phyloP scores from a whole-genome alignment of 176 grass and related monocot genomes.

The Ensete glaucum region DNA sequence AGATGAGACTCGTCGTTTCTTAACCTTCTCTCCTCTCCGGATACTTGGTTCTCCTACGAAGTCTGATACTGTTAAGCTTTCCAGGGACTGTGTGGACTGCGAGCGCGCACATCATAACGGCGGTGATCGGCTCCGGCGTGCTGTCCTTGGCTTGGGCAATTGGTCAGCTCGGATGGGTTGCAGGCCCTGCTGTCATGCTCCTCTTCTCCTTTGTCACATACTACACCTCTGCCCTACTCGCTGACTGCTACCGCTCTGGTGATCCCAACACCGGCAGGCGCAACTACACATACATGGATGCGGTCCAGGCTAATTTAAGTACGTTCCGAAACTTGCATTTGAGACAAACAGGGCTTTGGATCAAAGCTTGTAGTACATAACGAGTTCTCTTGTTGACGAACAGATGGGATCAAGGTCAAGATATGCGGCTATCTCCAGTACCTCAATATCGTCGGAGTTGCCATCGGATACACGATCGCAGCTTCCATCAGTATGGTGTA shows the following conservation, averaged over 20 bases:
- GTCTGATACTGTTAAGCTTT: not conserved
- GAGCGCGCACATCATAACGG: slow-evolving; percentile 91
- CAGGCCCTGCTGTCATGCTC: slow-evolving; percentile 67
- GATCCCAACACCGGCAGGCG: slow-evolving; percentile 63
- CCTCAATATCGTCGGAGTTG: slow-evolving; percentile 87
- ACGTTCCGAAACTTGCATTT: not conserved
- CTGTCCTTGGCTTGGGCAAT: slow-evolving; percentile 86
- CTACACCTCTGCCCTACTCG: slow-evolving; percentile 71
- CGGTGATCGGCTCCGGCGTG: slow-evolving; percentile 85
- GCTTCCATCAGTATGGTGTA: slow-evolving; percentile 97
- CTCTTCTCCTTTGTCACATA: slow-evolving; percentile 88
- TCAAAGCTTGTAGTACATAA: not conserved
- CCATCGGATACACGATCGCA: slow-evolving; percentile 98
- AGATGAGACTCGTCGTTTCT: not conserved
- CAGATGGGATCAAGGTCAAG: slow-evolving; percentile 90
- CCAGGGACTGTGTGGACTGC: slow-evolving; percentile 81
- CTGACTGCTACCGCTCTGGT: slow-evolving; percentile 77
- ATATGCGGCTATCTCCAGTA: slow-evolving; percentile 86
- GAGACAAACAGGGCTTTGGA: not conserved
- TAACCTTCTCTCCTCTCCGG: not conserved
- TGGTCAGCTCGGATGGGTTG: slow-evolving; percentile 82
- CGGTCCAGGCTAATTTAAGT: slow-evolving; percentile 77
- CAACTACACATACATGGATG: slow-evolving; percentile 97
- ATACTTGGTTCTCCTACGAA: not conserved
- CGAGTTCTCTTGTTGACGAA: slow-evolving; percentile 4